Percentiles rank a stretch among this genome's conserved stretches.
Evolutionary conservation across 78 protist species (phyloP).

Genomic region (Dictyostelium discoideum): dicty_2.7 NC_007090.3:4455501-4456000

Average conservation of each 20-base stretch:
- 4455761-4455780: conserved; percentile 78
- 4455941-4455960: conserved; percentile 59
- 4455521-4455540: conserved; percentile 66
- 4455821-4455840: conserved; percentile 13
- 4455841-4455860: conserved; percentile 72
- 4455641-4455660: conserved; percentile 76
- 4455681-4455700: conserved; percentile 74
- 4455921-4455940: conserved; percentile 84
- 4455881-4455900: conserved; percentile 41
- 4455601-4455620: conserved; percentile 77
- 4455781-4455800: conserved; percentile 77
- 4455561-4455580: conserved; percentile 63
- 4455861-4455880: conserved; percentile 39
- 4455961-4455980: conserved; percentile 66
- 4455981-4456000: conserved; percentile 51
- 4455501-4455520: conserved; percentile 61
- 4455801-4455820: conserved; percentile 62
- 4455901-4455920: conserved; percentile 73
- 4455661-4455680: conserved; percentile 72
- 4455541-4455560: conserved; percentile 74
- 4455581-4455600: conserved; percentile 80
- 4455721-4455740: conserved; percentile 78
- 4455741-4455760: conserved; percentile 73
- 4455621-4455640: conserved; percentile 72
- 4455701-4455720: conserved; percentile 57